phyloP scores from a whole-genome alignment of 2,329 filamentous ascomycete genomes.

The Arachnomyces sp. region DNA sequence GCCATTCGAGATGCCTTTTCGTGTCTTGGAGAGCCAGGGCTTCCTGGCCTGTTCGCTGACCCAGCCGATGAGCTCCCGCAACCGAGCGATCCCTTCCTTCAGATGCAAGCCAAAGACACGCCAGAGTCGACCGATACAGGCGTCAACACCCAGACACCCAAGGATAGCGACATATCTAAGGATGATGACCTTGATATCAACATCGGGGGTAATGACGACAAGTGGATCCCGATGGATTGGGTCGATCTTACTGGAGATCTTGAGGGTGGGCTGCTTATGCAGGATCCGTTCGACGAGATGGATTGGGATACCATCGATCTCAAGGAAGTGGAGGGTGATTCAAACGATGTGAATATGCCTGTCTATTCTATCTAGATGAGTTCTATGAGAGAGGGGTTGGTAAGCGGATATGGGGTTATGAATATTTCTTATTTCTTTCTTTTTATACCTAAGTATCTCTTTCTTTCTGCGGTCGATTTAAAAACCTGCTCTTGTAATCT shows the following conservation, averaged over 20 bases:
- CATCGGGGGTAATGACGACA: conserved; percentile 19
- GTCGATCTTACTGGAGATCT: conserved; percentile 21
- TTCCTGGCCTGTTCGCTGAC: conserved; percentile 24
- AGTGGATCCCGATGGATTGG: conserved; percentile 28
- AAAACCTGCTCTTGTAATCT: not conserved
- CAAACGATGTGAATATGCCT: conserved; percentile 19
- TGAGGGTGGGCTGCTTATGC: conserved; percentile 18
- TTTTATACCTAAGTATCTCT: not conserved
- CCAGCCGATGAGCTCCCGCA: conserved; percentile 29
- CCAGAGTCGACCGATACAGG: conserved; percentile 30
- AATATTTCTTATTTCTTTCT: conserved; percentile 6
- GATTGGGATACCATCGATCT: conserved; percentile 34
- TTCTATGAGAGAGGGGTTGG: conserved; percentile 6
- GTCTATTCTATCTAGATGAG: conserved; percentile 21
- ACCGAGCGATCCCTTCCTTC: conserved; percentile 27
- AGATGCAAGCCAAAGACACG: conserved; percentile 26
- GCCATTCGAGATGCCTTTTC: conserved; percentile 31
- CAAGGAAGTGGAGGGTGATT: conserved; percentile 19
- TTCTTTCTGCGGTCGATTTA: too few species aligned
- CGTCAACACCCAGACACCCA: conserved; percentile 29
- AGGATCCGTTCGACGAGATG: conserved; percentile 24
- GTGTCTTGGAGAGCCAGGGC: conserved; percentile 21
- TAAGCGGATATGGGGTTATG: not conserved
- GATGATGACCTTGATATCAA: conserved; percentile 24
- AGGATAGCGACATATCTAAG: conserved; percentile 26